A percentile compares a stretch with the other conserved stretches of the same genome.
phyloP scores from a whole-genome alignment of 441 rosid genomes.

The Pelargonium myrrhifolium region DNA sequence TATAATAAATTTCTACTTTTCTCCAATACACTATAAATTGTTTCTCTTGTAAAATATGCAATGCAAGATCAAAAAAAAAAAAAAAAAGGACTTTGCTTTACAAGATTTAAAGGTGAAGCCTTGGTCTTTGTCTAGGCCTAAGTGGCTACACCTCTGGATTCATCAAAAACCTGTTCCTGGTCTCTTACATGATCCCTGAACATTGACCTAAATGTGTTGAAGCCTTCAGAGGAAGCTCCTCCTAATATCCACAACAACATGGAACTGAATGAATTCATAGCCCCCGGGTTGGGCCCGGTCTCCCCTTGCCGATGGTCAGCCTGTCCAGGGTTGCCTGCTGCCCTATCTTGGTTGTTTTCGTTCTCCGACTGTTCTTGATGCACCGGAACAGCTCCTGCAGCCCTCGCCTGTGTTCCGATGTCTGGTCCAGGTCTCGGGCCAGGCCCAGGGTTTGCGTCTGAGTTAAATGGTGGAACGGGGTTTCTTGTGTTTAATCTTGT shows the following conservation, averaged over 20 bases:
- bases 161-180: constrained; percentile 50
- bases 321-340: constrained; percentile 32
- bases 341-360: background rate
- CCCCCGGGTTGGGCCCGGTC: constrained; percentile 45
- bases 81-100: background rate
- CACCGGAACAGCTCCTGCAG: too few species aligned
- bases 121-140: background rate
- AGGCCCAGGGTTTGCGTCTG: background rate
- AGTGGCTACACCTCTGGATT: background rate
- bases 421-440: background rate
- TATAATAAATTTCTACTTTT: too few species aligned
- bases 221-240: constrained; percentile 81
- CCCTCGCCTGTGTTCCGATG: background rate
- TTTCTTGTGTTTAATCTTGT: constrained; percentile 68
- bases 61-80: too few species aligned
- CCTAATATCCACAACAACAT: constrained; percentile 81
- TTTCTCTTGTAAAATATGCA: too few species aligned
- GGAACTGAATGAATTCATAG: constrained; percentile 76
- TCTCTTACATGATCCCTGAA: constrained; percentile 76
- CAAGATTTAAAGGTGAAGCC: background rate
- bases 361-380: too few species aligned
- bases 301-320: constrained; percentile 39
- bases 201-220: constrained; percentile 75
- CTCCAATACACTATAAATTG: too few species aligned
- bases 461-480: constrained; percentile 18